Evolutionary conservation across 2,329 filamentous ascomycete genomes (phyloP), one percentile per base, ranked within the genome.

Genomic region (Penicillium sp.): DNA sequence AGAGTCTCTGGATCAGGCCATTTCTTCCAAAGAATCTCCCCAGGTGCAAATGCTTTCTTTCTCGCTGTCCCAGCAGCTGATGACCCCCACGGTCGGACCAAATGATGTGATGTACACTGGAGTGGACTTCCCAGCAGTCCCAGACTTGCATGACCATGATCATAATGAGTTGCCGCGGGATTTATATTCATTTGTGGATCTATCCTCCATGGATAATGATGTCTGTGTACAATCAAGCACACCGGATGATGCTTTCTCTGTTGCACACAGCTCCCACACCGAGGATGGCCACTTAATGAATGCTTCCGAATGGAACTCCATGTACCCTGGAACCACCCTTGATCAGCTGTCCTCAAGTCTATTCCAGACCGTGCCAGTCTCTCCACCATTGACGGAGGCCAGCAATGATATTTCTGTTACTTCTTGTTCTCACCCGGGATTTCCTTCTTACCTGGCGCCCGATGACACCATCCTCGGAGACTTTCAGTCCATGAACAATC

Each of bases 11-110:
- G 62, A 67, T 39, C 58, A 57, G 49, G 56, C 60, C 41, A 57
- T 65, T 37, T 53, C 54, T 34, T 55, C 56, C 45, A 64, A 67
- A 41, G 62, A 67, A 38, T 60, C 64, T 33, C 60, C 61, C 35
- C 61, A 64, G 48, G 61, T 66, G 43, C 62, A 66, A 43, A 61
- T 66, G 59, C 54, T 67, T 45, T 62, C 64, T 45, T 67, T 64
- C 50, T 61, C 61, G 35, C 58, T 65, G 49, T 63, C 64, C 38
- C 64, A 67, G 30, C 63, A 65, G 39, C 47, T 66, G 28, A 56
- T 66, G 50, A 57, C 63, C 32, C 53, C 59, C 42, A 57, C 60
- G 40, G 56, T 62, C 40, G 62, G 64, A 41, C 59, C 61, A 30
- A 56, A 56, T 48, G 58, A 64, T 53, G 55, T 62, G 42, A 62